These are phyloP conservation scores for Emergomyces orientalis DNA, from an alignment of 2,329 filamentous ascomycete genomes.

Conservation along the genomic window DNA sequence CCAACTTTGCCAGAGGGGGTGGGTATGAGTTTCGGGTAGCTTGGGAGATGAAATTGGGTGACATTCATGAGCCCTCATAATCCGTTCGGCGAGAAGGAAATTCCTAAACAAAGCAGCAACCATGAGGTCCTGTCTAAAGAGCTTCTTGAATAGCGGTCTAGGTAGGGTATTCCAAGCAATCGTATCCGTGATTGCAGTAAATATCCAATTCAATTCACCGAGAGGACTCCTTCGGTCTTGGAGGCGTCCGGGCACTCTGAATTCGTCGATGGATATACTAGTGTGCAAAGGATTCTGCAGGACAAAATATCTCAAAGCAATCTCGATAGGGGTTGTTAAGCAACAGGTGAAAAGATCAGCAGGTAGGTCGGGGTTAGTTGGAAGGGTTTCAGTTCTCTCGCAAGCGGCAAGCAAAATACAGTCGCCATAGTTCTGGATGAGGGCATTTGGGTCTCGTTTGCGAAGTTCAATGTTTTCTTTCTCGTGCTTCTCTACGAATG, in stretches of 20 bases:
- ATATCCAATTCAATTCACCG: slow-evolving; percentile 98
- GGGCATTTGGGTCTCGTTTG: slow-evolving; percentile 62
- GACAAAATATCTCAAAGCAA: slow-evolving; percentile 93
- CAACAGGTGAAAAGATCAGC: slow-evolving; percentile 95
- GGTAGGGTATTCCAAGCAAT: slow-evolving; percentile 96
- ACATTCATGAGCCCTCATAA: slow-evolving; percentile 95
- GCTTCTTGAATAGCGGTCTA: slow-evolving; percentile 84
- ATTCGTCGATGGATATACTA: slow-evolving; percentile 66
- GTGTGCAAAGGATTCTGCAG: slow-evolving; percentile 71
- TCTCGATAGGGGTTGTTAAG: slow-evolving; percentile 92
- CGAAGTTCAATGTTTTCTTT: slow-evolving; percentile 71
- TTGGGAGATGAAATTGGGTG: slow-evolving; percentile 85
- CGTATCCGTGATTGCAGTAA: slow-evolving; percentile 96
- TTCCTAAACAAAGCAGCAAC: slow-evolving; percentile 97
- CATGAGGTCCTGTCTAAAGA: slow-evolving; percentile 96
- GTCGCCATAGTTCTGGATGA: slow-evolving; percentile 60
- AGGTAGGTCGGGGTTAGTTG: slow-evolving; percentile 85
- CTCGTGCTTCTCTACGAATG: slow-evolving; percentile 91
- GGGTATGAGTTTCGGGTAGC: slow-evolving; percentile 89
- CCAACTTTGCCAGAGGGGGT: slow-evolving; percentile 95
- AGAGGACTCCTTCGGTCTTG: slow-evolving; percentile 89
- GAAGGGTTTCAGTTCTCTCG: slow-evolving; percentile 79
- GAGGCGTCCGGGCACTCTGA: slow-evolving; percentile 79
- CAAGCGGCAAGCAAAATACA: slow-evolving; percentile 92
- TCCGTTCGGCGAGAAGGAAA: slow-evolving; percentile 84